Conservation (phyloP, 768 basidiomycete genomes). For the Piloderma croceum region DNA sequence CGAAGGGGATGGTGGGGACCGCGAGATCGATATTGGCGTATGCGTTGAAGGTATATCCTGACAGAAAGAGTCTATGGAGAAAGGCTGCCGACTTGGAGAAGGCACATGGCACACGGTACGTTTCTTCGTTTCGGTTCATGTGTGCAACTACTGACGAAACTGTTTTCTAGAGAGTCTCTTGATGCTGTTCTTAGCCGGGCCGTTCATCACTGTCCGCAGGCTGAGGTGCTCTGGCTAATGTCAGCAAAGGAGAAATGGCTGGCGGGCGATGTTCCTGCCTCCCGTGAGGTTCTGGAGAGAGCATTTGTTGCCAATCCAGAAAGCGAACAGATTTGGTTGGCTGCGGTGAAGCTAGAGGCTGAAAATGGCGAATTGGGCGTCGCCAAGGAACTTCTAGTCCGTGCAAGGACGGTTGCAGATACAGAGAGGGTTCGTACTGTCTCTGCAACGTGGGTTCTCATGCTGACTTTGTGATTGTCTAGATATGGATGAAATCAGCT, state of each 20-base stretch:
- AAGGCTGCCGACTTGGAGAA: conserved; percentile 92
- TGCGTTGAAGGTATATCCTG: conserved; percentile 87
- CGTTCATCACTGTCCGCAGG: conserved; percentile 88
- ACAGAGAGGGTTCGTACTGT: conserved; percentile 70
- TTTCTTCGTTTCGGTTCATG: background rate
- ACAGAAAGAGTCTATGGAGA: conserved; percentile 80
- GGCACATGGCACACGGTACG: conserved; percentile 73
- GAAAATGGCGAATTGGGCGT: conserved; percentile 89
- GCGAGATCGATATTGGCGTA: conserved; percentile 88
- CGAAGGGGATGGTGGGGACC: conserved; percentile 69
- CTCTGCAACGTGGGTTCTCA: background rate
- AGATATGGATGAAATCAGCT: conserved; percentile 99
- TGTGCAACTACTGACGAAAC: conserved; percentile 3
- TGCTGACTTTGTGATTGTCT: conserved; percentile 6
- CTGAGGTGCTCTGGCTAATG: conserved; percentile 97
- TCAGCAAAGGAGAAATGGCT: conserved; percentile 97
- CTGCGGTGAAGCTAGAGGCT: conserved; percentile 93
- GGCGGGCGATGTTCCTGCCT: conserved; percentile 81
- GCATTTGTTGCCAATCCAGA: conserved; percentile 95
- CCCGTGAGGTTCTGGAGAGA: conserved; percentile 79
- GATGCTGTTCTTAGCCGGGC: conserved; percentile 79
- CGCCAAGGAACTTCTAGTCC: conserved; percentile 79
- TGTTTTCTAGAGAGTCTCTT: conserved; percentile 58
- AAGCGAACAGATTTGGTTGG: conserved; percentile 96
- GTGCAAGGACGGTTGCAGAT: conserved; percentile 86